These are phyloP conservation scores for Microthlaspi erraticum DNA, from an alignment of 345 rosid species.

Conservation along the genomic window DNA sequence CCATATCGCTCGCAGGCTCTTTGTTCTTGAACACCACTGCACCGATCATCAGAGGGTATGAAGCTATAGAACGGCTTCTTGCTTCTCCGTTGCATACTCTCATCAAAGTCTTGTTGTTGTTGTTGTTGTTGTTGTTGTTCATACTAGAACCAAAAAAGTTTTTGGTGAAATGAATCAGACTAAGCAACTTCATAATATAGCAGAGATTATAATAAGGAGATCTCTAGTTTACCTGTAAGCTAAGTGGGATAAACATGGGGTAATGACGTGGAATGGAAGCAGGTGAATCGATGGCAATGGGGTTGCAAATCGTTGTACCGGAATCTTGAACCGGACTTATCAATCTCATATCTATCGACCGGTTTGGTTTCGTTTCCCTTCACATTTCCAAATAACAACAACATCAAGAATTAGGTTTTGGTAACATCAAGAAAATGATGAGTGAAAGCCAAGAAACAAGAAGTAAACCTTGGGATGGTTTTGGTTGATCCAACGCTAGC, in stretches of 20 bases:
- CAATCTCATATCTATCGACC: conserved; percentile 10
- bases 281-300: conserved; percentile 32
- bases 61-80: conserved; percentile 29
- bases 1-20: conserved; percentile 19
- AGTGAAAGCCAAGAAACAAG: neutral
- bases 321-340: conserved; percentile 27
- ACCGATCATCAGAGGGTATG: conserved; percentile 17
- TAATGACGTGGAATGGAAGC: conserved; percentile 19
- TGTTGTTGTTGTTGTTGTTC: conserved; percentile 30
- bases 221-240: conserved; percentile 28
- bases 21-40: conserved; percentile 19
- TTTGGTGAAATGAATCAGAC: conserved; percentile 22
- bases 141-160: conserved; percentile 32
- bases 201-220: neutral
- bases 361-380: conserved; percentile 29
- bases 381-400: conserved; percentile 5
- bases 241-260: conserved; percentile 27
- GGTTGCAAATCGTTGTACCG: conserved; percentile 33
- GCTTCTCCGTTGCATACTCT: conserved; percentile 13
- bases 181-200: conserved; percentile 7
- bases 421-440: conserved; percentile 18
- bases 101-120: conserved; percentile 19
- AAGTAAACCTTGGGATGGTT: conserved; percentile 32
- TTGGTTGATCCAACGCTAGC: conserved; percentile 18
- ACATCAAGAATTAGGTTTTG: conserved; percentile 26